Conservation (phyloP, 352 stramenopile genomes). For the Globisporangium paddicum region DNA sequence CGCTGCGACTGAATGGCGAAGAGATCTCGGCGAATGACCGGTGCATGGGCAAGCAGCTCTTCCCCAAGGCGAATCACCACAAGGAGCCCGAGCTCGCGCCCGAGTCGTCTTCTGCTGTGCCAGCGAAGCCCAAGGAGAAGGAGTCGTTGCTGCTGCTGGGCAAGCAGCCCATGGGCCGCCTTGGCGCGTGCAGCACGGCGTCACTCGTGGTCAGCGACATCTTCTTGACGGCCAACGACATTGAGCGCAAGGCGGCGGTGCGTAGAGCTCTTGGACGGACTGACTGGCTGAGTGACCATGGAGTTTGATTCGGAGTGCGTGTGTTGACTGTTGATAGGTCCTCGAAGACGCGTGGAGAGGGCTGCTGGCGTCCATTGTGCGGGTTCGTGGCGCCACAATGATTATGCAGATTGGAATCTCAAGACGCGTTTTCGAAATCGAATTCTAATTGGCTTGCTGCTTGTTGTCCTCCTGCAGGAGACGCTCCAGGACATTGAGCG, state of each 20-base stretch:
- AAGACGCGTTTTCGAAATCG: too few species aligned
- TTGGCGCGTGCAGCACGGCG: constrained; percentile 8
- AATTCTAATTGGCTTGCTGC: background rate
- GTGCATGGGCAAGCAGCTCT: constrained; percentile 47
- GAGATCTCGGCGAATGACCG: constrained; percentile 50
- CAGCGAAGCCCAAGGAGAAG: constrained; percentile 17
- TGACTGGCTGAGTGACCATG: background rate
- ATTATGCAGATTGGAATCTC: too few species aligned
- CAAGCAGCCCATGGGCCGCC: background rate
- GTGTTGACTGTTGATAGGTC: constrained; percentile 19
- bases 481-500: constrained; percentile 66
- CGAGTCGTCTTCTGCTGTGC: background rate
- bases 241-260: constrained; percentile 50
- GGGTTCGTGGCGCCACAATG: constrained; percentile 25
- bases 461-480: constrained; percentile 23
- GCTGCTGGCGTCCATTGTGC: constrained; percentile 50
- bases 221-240: constrained; percentile 35
- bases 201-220: constrained; percentile 36
- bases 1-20: constrained; percentile 51
- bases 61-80: constrained; percentile 26
- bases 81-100: constrained; percentile 4
- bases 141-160: constrained; percentile 6
- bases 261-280: background rate
- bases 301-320: constrained; percentile 2
- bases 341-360: constrained; percentile 51